Conservation (phyloP, 2,329 filamentous ascomycete species). For the Mycosphaerella sp. region DNA sequence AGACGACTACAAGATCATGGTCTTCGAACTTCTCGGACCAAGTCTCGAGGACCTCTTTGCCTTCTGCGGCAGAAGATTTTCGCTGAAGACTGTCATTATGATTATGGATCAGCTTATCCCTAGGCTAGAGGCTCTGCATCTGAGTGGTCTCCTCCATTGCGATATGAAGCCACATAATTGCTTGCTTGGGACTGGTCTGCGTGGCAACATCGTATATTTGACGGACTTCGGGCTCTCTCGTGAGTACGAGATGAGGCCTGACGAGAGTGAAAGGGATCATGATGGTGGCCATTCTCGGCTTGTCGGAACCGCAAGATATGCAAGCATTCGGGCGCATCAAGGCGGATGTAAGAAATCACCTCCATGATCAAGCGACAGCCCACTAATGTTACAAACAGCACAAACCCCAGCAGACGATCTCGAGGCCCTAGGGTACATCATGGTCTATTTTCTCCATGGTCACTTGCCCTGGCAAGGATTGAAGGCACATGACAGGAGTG, state of each 20-base stretch:
- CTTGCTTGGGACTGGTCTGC: constrained; percentile 1
- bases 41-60: constrained; percentile 23
- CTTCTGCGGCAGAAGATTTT: constrained; percentile 14
- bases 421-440: constrained; percentile 5
- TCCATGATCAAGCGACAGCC: not conserved
- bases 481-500: not conserved
- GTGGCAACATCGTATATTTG: constrained; percentile 6
- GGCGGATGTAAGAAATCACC: not conserved
- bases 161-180: constrained; percentile 8
- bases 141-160: constrained; percentile 1
- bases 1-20: constrained; percentile 23
- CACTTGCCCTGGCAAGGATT: constrained; percentile 5
- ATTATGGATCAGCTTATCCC: constrained; percentile 8
- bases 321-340: constrained; percentile 3
- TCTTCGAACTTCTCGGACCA: constrained; percentile 23
- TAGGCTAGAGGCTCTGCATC: constrained; percentile 1
- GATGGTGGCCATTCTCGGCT: constrained; percentile 1
- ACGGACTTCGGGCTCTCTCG: constrained; percentile 5
- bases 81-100: constrained; percentile 14
- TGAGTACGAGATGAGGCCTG: not conserved
- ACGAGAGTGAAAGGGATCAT: constrained; percentile 1
- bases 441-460: constrained; percentile 7
- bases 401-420: constrained; percentile 5
- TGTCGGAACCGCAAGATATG: constrained; percentile 2
- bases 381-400: constrained; percentile 2